These are phyloP conservation scores for Hortaea werneckii DNA, from an alignment of 2,329 filamentous ascomycete species.

Conservation along the genomic window DNA sequence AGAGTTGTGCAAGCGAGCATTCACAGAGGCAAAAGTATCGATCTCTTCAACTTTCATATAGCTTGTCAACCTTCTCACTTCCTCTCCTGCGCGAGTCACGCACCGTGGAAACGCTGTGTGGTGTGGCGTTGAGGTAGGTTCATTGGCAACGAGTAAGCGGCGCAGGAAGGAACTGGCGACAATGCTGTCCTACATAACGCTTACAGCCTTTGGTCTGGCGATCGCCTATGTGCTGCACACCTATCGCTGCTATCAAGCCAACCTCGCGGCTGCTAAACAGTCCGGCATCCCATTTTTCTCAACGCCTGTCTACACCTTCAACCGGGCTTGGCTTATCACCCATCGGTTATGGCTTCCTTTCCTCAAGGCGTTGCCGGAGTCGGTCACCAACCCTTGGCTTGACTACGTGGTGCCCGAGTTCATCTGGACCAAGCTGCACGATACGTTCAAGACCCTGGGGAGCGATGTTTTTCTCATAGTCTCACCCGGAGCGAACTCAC, in stretches of 20 bases:
- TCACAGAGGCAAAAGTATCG: neutral
- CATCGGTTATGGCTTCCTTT: constrained; percentile 46
- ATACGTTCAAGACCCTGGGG: constrained; percentile 48
- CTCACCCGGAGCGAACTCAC: constrained; percentile 42
- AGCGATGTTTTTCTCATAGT: constrained; percentile 55
- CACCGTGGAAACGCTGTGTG: neutral
- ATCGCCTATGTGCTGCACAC: constrained; percentile 25
- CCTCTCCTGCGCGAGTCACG: neutral
- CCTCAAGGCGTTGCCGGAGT: constrained; percentile 44
- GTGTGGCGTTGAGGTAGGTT: neutral
- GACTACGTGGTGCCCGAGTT: constrained; percentile 53
- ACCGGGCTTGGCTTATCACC: constrained; percentile 47
- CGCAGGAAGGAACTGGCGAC: neutral
- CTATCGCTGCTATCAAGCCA: constrained; percentile 29
- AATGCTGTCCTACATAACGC: constrained; percentile 20
- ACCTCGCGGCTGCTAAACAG: constrained; percentile 35
- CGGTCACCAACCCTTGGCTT: constrained; percentile 49
- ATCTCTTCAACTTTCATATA: neutral
- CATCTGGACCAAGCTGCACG: constrained; percentile 46
- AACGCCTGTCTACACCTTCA: constrained; percentile 38
- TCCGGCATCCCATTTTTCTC: constrained; percentile 37
- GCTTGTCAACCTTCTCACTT: neutral
- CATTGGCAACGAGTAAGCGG: no score
- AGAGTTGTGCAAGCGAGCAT: neutral
- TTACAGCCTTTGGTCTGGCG: constrained; percentile 22